These are phyloP conservation scores for Corrigiola litoralis DNA, from an alignment of 179 eudicot species.

Conservation along the genomic window DNA sequence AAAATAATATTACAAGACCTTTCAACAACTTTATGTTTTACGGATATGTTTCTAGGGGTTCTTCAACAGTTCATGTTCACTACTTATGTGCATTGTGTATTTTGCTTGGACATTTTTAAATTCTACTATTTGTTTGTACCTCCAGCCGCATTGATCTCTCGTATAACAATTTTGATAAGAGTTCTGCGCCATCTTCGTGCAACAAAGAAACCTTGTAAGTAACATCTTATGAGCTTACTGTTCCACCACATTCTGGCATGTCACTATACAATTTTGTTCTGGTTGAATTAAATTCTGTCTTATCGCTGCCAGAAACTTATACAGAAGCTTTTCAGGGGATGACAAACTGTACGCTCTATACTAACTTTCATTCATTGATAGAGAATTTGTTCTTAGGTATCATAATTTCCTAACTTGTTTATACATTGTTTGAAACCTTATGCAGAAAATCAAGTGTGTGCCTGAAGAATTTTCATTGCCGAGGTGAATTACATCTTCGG, in stretches of 20 bases:
- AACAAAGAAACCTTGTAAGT: constrained; percentile 31
- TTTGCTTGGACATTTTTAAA: not conserved
- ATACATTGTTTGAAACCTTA: constrained; percentile 1
- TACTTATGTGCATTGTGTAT: not conserved
- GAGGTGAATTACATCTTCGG: constrained; percentile 21
- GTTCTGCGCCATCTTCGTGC: constrained; percentile 25
- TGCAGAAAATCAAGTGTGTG: constrained; percentile 33
- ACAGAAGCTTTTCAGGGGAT: constrained; percentile 30
- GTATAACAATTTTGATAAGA: constrained; percentile 33
- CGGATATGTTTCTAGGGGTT: not conserved
- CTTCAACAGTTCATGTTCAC: not conserved
- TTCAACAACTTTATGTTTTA: no score
- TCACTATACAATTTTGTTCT: not conserved
- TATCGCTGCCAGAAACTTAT: constrained; percentile 30
- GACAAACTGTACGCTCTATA: constrained; percentile 24
- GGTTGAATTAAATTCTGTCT: not conserved
- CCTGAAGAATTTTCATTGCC: constrained; percentile 27
- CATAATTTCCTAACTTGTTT: not conserved
- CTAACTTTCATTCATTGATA: not conserved
- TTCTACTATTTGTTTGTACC: constrained; percentile 10
- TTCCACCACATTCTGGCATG: constrained; percentile 3
- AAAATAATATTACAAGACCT: no score
- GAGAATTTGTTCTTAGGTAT: not conserved
- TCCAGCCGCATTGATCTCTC: constrained; percentile 41
- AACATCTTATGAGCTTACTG: not conserved